Conservation (phyloP, 1,284 basidiomycete genomes). For the Austroboletus olivaceoglutinosus region DNA sequence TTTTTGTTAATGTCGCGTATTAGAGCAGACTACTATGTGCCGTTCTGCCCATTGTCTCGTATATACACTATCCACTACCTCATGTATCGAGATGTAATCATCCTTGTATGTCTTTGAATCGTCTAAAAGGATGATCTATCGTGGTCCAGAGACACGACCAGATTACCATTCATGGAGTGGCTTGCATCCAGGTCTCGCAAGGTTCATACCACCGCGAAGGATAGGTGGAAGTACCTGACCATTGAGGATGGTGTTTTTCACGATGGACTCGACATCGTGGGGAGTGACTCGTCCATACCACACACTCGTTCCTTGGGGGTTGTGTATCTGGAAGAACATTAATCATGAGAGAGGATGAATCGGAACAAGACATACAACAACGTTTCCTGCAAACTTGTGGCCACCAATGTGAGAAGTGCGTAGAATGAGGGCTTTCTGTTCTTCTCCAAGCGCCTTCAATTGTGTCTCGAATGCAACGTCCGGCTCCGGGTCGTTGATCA, state of each 20-base stretch:
- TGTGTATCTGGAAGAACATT: constrained; percentile 63
- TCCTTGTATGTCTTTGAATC: constrained; percentile 5
- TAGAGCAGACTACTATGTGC: constrained; percentile 5
- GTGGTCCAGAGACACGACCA: not conserved
- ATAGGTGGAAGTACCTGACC: constrained; percentile 82
- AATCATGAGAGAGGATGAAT: not conserved
- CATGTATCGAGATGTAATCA: constrained; percentile 31
- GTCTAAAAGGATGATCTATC: not conserved
- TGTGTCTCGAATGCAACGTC: constrained; percentile 40
- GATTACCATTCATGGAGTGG: constrained; percentile 71
- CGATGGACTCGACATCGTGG: constrained; percentile 83
- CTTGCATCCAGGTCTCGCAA: constrained; percentile 63
- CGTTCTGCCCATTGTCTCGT: constrained; percentile 11
- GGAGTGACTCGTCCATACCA: constrained; percentile 95
- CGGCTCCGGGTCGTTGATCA: constrained; percentile 38
- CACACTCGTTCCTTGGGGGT: constrained; percentile 77
- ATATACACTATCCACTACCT: constrained; percentile 29
- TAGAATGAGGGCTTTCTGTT: constrained; percentile 71
- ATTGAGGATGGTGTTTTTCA: constrained; percentile 80
- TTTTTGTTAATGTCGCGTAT: constrained; percentile 7
- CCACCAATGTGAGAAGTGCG: constrained; percentile 88
- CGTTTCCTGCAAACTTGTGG: constrained; percentile 89
- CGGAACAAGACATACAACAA: constrained; percentile 55
- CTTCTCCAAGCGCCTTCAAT: constrained; percentile 50
- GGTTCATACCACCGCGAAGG: constrained; percentile 78